These are phyloP conservation scores for Leucocoprinus sp. DNA, from an alignment of 768 basidiomycete genomes.

Conservation along the genomic window DNA sequence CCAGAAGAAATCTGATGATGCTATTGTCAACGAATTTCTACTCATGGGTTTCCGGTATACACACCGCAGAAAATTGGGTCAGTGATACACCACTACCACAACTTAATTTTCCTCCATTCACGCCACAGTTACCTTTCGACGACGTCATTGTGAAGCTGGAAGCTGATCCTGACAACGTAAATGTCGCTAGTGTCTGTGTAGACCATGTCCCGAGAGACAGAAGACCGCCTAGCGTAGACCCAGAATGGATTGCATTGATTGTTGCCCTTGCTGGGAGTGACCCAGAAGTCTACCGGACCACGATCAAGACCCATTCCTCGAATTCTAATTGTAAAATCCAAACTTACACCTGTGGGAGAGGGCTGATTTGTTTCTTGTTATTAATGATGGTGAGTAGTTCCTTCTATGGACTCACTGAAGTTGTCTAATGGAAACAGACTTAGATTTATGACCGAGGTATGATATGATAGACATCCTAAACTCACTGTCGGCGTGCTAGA, in stretches of 20 bases:
- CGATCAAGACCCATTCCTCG: slow-evolving; percentile 1
- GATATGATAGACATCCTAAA: neutral
- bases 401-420: neutral
- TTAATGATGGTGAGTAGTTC: neutral
- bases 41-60: slow-evolving; percentile 15
- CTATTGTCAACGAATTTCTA: neutral
- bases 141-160: slow-evolving; percentile 50
- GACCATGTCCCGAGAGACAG: slow-evolving; percentile 52
- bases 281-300: slow-evolving; percentile 14
- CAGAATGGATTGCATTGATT: slow-evolving; percentile 32
- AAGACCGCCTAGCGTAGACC: slow-evolving; percentile 39
- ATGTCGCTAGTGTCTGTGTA: slow-evolving; percentile 51
- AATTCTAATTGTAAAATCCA: neutral
- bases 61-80: slow-evolving; percentile 45
- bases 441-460: neutral
- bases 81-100: slow-evolving; percentile 45
- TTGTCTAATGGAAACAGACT: neutral
- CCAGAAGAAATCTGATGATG: slow-evolving; percentile 37
- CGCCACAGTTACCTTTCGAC: slow-evolving; percentile 50
- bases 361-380: neutral
- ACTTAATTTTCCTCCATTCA: slow-evolving; percentile 34
- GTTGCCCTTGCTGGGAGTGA: slow-evolving; percentile 38
- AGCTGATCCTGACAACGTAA: slow-evolving; percentile 37
- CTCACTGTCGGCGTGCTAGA: slow-evolving; percentile 23
- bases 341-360: slow-evolving; percentile 16